Evolutionary conservation across 345 rosid species (phyloP).

Genomic region (Trapa incisa): DNA sequence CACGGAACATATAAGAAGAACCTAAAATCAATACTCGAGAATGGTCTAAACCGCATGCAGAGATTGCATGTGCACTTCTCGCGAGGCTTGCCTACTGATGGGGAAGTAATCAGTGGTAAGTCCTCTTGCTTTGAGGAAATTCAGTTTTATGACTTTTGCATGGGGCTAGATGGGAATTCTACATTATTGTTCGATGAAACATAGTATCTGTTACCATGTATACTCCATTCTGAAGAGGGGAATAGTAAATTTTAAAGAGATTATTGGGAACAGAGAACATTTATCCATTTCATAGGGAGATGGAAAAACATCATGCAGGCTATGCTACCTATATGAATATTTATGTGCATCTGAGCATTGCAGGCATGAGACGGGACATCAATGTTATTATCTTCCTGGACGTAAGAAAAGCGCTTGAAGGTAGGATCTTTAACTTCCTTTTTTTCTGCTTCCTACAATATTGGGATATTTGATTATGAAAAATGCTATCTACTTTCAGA

Average conservation of each 20-base stretch:
- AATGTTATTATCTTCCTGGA: conserved; percentile 62
- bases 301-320: background rate
- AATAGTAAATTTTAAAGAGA: background rate
- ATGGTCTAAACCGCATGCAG: conserved; percentile 73
- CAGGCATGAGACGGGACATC: conserved; percentile 75
- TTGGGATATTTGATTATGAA: background rate
- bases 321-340: background rate
- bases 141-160: background rate
- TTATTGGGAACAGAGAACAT: background rate
- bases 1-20: conserved; percentile 80
- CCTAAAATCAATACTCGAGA: conserved; percentile 58
- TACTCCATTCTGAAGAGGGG: background rate
- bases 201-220: background rate
- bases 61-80: conserved; percentile 87
- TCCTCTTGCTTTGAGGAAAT: background rate
- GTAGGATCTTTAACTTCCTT: conserved; percentile 15
- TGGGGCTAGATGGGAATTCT: background rate
- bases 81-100: conserved; percentile 69
- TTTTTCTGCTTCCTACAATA: background rate
- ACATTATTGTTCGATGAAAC: background rate
- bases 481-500: conserved; percentile 22
- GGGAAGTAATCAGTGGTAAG: conserved; percentile 73
- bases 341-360: conserved; percentile 2
- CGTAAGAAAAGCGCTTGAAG: conserved; percentile 74
- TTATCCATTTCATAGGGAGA: too few species aligned